Percentiles rank a stretch among this genome's conserved stretches.
These are phyloP conservation scores for Corymbia maculata DNA, from an alignment of 345 rosid species.

Conservation along the genomic window DNA sequence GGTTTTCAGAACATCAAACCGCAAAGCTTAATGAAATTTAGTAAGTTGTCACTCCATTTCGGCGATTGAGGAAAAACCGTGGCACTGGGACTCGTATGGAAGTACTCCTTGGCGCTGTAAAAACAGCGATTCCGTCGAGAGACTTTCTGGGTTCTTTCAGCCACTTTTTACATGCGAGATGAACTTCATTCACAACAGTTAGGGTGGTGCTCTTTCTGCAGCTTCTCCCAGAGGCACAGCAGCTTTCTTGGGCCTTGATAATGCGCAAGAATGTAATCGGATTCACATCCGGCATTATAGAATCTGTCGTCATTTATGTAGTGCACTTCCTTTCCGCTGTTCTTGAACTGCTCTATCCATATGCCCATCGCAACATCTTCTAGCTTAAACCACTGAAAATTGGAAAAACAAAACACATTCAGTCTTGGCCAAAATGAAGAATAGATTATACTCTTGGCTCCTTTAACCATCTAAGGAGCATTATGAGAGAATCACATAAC, in stretches of 20 bases:
- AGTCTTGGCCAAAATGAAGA: neutral
- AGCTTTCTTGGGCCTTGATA: conserved; percentile 75
- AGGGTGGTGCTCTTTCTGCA: conserved; percentile 59
- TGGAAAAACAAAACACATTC: neutral
- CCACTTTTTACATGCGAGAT: too few species aligned
- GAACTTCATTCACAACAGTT: conserved; percentile 56
- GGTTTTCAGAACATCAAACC: neutral
- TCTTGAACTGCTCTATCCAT: conserved; percentile 71
- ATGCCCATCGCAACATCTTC: conserved; percentile 98
- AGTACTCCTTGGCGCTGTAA: neutral
- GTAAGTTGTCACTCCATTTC: neutral
- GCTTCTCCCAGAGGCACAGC: conserved; percentile 85
- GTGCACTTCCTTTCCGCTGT: conserved; percentile 36
- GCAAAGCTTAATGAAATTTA: neutral
- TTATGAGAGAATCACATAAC: neutral
- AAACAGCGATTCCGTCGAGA: neutral
- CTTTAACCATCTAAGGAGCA: neutral
- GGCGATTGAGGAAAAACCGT: neutral
- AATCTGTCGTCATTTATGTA: conserved; percentile 66
- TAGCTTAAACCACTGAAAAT: conserved; percentile 65
- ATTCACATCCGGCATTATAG: conserved; percentile 64
- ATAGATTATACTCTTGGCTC: neutral
- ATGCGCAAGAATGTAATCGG: conserved; percentile 73
- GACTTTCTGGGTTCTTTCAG: neutral
- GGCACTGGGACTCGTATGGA: neutral